A percentile compares a stretch with the other conserved stretches of the same genome.
Conservation (phyloP, 495 filamentous ascomycete species). For the Terfezia claveryi region DNA sequence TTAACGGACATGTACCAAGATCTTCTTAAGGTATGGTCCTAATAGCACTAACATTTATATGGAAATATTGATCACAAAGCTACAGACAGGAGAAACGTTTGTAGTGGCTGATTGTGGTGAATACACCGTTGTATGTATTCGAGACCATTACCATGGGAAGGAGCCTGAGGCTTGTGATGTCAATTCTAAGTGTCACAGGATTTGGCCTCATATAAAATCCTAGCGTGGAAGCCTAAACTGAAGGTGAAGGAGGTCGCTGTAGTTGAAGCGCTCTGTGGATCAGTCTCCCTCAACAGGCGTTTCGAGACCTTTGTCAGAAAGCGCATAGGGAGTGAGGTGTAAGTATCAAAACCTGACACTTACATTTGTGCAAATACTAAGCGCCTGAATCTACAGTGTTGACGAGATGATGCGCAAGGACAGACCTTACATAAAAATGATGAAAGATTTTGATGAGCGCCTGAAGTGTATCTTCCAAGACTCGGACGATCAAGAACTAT, state of each 20-base stretch:
- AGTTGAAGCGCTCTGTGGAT: slow-evolving; percentile 7
- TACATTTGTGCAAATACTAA: slow-evolving; percentile 28
- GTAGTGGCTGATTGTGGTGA: slow-evolving; percentile 53
- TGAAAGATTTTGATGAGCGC: slow-evolving; percentile 41
- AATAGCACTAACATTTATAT: not conserved
- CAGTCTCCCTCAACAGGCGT: slow-evolving; percentile 4
- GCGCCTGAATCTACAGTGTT: slow-evolving; percentile 36
- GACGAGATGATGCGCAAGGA: slow-evolving; percentile 41
- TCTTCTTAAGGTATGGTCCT: slow-evolving; percentile 1
- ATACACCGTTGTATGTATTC: slow-evolving; percentile 33
- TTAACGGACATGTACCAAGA: slow-evolving; percentile 5
- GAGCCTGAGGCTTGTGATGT: not conserved
- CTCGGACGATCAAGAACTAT: slow-evolving; percentile 9
- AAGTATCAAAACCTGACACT: slow-evolving; percentile 19
- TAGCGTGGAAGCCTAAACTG: slow-evolving; percentile 16
- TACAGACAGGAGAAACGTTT: slow-evolving; percentile 38
- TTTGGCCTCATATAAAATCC: slow-evolving; percentile 28
- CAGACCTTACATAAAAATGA: slow-evolving; percentile 38
- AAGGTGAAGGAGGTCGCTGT: slow-evolving; percentile 2
- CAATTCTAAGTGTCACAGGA: slow-evolving; percentile 12
- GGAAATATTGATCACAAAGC: not conserved
- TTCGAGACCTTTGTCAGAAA: slow-evolving; percentile 8
- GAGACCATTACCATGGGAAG: not conserved
- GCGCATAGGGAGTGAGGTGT: not conserved
- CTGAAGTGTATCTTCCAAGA: slow-evolving; percentile 33